Conservation (phyloP, 2,329 filamentous ascomycete genomes). For the Cordyceps farinosa region DNA sequence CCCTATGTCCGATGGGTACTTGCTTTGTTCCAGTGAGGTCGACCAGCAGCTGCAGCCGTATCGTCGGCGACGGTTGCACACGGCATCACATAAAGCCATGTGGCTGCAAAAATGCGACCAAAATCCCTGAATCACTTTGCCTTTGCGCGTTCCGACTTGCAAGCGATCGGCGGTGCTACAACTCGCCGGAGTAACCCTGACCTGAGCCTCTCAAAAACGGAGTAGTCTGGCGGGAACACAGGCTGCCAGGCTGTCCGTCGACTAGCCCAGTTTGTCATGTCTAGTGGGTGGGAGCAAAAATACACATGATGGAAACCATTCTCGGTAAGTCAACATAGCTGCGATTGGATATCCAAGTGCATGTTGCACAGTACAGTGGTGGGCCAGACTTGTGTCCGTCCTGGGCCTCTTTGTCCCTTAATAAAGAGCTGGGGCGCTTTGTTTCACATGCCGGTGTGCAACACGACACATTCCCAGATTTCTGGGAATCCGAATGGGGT, state of each 20-base stretch:
- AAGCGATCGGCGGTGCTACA: not conserved
- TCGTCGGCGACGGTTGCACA: not conserved
- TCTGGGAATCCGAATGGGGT: not conserved
- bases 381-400: not conserved
- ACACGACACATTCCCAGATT: conserved; percentile 2
- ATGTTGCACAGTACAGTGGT: not conserved
- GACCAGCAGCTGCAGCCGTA: not conserved
- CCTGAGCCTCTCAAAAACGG: not conserved
- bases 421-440: not conserved
- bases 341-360: conserved; percentile 2
- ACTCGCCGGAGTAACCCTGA: not conserved
- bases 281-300: not conserved
- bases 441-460: conserved; percentile 4
- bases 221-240: not conserved
- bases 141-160: not conserved
- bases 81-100: not conserved
- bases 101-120: conserved; percentile 8
- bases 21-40: not conserved
- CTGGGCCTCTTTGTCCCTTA: not conserved
- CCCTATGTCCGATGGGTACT: not conserved
- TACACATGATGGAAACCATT: not conserved
- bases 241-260: not conserved
- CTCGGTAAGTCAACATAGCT: conserved; percentile 1
- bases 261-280: not conserved
- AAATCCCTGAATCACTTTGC: not conserved